Percentiles rank a stretch among this genome's conserved stretches.
phyloP scores from a whole-genome alignment of 192 early-diverging fungal species.

The Rhizophagus sp. region DNA sequence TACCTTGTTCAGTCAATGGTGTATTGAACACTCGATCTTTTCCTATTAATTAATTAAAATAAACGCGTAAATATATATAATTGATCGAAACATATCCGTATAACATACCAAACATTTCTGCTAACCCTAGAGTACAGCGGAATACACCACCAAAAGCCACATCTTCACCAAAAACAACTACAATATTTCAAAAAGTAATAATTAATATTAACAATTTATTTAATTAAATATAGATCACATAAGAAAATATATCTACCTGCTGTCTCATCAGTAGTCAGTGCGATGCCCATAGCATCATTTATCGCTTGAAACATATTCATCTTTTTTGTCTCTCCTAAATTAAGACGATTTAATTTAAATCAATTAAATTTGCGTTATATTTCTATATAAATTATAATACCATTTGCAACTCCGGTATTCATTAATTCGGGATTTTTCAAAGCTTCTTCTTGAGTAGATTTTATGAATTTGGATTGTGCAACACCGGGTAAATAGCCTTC shows the following conservation, averaged over 20 bases:
- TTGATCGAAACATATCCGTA: not conserved
- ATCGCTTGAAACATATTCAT: constrained; percentile 95
- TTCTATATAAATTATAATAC: constrained; percentile 32
- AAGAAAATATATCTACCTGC: constrained; percentile 50
- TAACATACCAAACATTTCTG: constrained; percentile 79
- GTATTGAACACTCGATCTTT: constrained; percentile 95
- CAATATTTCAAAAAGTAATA: not conserved
- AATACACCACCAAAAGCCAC: constrained; percentile 98
- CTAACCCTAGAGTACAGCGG: constrained; percentile 87
- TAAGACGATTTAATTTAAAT: not conserved
- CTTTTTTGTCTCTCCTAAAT: constrained; percentile 73
- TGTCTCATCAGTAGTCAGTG: constrained; percentile 83
- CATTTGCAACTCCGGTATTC: constrained; percentile 55
- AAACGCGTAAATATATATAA: constrained; percentile 3
- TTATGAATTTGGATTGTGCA: constrained; percentile 76
- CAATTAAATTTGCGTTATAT: not conserved
- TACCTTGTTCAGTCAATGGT: constrained; percentile 93
- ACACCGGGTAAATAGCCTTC: constrained; percentile 87
- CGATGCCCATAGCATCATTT: constrained; percentile 92
- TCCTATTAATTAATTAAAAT: constrained; percentile 36
- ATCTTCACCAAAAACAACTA: constrained; percentile 96
- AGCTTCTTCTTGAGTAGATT: constrained; percentile 69
- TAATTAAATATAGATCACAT: not conserved
- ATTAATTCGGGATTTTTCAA: constrained; percentile 70
- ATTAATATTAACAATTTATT: not conserved